A percentile compares a stretch with the other conserved stretches of the same genome.
Evolutionary conservation across 371 early-diverging fungal species (phyloP).

Genomic region (Zopfochytrium polystomum): DNA sequence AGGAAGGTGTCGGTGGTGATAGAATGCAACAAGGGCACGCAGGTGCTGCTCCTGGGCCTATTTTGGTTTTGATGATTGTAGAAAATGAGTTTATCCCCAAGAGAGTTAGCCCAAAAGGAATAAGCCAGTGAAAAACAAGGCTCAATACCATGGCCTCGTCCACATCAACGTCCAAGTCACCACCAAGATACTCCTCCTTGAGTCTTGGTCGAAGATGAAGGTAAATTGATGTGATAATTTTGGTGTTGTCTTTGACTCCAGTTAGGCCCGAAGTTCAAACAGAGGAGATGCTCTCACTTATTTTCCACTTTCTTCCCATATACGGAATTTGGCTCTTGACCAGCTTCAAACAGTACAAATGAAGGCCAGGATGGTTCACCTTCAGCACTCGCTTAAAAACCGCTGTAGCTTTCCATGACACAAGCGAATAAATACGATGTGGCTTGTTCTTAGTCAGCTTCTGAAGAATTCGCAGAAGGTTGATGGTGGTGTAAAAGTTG

Average conservation of each 20-base stretch:
- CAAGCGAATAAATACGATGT: slow-evolving; percentile 70
- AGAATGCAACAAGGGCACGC: slow-evolving; percentile 58
- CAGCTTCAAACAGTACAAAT: slow-evolving; percentile 72
- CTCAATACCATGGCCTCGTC: slow-evolving; percentile 66
- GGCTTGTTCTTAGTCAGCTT: slow-evolving; percentile 76
- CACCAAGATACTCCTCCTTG: slow-evolving; percentile 71
- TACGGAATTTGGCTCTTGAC: slow-evolving; percentile 76
- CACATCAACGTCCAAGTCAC: slow-evolving; percentile 65
- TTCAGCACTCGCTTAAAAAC: slow-evolving; percentile 74
- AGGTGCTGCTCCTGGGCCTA: slow-evolving; percentile 65
- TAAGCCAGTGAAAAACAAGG: neutral
- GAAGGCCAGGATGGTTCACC: slow-evolving; percentile 63
- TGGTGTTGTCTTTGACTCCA: slow-evolving; percentile 62
- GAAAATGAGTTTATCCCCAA: neutral
- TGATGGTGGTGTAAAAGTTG: slow-evolving; percentile 74
- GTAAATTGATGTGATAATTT: slow-evolving; percentile 75
- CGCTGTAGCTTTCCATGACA: slow-evolving; percentile 81
- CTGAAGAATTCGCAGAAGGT: slow-evolving; percentile 73
- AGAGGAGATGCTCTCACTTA: slow-evolving; percentile 27
- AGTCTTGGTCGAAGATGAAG: slow-evolving; percentile 62
- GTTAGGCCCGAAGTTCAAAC: neutral
- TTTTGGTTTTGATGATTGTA: no score
- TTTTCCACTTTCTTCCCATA: slow-evolving; percentile 81
- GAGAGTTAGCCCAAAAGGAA: neutral
- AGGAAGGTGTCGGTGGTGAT: slow-evolving; percentile 56